Conservation (phyloP, 352 stramenopile species). For the Pythium sp. region DNA sequence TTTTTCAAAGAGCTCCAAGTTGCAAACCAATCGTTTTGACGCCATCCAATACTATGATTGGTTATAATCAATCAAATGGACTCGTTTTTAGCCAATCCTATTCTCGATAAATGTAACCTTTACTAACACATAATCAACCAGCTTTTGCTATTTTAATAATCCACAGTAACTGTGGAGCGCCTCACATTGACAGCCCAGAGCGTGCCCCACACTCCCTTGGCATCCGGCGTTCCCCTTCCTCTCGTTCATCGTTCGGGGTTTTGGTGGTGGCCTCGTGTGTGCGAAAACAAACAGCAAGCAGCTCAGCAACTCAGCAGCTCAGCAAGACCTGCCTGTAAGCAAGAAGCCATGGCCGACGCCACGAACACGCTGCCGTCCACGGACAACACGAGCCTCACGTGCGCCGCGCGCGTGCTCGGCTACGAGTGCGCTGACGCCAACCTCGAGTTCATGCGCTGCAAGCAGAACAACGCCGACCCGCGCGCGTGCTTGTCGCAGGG, state of each 20-base stretch:
- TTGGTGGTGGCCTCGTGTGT: constrained; percentile 12
- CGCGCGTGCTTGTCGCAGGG: constrained; percentile 77
- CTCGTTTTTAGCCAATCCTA: neutral
- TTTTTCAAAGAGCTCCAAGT: constrained; percentile 5
- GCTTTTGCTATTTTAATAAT: neutral
- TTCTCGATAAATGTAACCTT: neutral
- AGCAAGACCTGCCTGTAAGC: neutral
- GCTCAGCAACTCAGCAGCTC: neutral
- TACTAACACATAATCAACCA: neutral
- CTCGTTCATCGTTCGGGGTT: constrained; percentile 12
- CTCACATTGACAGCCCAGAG: neutral
- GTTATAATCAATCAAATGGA: neutral
- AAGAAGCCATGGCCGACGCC: constrained; percentile 44
- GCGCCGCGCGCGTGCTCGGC: constrained; percentile 75
- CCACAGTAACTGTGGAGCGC: constrained; percentile 1
- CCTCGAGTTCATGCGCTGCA: constrained; percentile 85
- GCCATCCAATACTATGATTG: neutral
- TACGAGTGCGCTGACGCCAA: constrained; percentile 84
- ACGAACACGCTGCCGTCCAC: constrained; percentile 63
- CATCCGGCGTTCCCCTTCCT: constrained; percentile 8
- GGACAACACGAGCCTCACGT: constrained; percentile 88
- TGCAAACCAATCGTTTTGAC: constrained; percentile 14
- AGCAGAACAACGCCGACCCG: constrained; percentile 80
- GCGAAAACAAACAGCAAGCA: neutral
- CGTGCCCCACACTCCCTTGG: neutral